These are phyloP conservation scores for Phylloporus scabripes DNA, from an alignment of 768 basidiomycete genomes.

Conservation along the genomic window DNA sequence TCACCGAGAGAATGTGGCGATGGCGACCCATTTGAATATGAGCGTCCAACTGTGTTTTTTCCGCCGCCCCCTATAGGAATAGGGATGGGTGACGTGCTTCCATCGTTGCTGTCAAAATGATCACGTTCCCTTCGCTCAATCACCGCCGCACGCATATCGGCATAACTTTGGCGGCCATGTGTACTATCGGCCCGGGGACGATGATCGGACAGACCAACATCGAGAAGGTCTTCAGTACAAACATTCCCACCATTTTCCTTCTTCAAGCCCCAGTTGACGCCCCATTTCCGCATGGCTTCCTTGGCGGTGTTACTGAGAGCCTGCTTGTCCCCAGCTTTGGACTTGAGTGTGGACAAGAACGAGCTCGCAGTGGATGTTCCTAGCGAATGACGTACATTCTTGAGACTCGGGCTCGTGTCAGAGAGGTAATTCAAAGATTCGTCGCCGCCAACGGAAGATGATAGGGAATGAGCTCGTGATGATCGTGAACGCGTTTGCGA, in stretches of 20 bases:
- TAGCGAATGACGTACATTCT: conserved; percentile 42
- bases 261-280: conserved; percentile 71
- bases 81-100: conserved; percentile 29
- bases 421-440: conserved; percentile 29
- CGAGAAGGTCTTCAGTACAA: conserved; percentile 38
- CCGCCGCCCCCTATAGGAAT: conserved; percentile 26
- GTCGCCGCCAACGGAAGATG: conserved; percentile 30
- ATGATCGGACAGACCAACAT: conserved; percentile 36
- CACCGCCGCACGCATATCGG: conserved; percentile 73
- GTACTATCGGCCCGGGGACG: conserved; percentile 32
- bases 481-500: conserved; percentile 32
- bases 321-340: conserved; percentile 77
- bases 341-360: conserved; percentile 75
- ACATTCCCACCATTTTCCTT: conserved; percentile 39
- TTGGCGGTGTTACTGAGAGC: conserved; percentile 79
- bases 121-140: conserved; percentile 56
- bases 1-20: conserved; percentile 30
- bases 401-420: conserved; percentile 27
- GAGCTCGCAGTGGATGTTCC: conserved; percentile 34
- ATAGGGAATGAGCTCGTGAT: conserved; percentile 33
- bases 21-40: conserved; percentile 23
- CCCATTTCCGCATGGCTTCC: conserved; percentile 91
- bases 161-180: conserved; percentile 56
- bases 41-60: conserved; percentile 16
- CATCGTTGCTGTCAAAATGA: conserved; percentile 16